Base-by-base conservation (phyloP, 2,329 filamentous ascomycete species). In the Microdochium bolleyi region DNA sequence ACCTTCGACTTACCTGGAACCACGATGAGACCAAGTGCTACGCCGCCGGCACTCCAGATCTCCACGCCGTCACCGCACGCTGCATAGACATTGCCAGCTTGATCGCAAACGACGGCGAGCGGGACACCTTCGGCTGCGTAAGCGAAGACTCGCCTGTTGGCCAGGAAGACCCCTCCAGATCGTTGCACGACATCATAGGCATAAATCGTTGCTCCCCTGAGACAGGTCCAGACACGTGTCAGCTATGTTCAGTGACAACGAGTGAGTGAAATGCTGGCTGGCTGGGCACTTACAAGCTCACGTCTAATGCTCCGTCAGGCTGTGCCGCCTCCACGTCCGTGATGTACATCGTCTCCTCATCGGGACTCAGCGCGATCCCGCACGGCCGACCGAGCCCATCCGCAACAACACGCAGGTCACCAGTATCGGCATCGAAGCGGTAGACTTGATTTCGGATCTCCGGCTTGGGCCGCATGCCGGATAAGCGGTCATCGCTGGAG, bases 61-160 rank as follows among this genome's bases (percentile, higher is more conserved):
- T 77, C 73, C n/a, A 80, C 63, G 11, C 76, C 76, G 53, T 76
- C 76, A 2, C 67, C 70, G 53, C 73, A 75, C 0, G 72, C 74
- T 38, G 70, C 66, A 56, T 74, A 79, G 1, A 79, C 69, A 54
- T 76, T 75, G 1, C 74, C 75, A 4, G 59, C 51, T 1, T 53
- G 46, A 55, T 77, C 74, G 51, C 71, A 75, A 38, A 65, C 63
- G 46, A 78, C 67, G 25, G 65, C 69, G 54, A 59, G 67, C 0
- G 79, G 77, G 5, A 74, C 67, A 0, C 77, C 77, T 0, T 64
- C 64, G 32, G 71, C 68, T 1, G 73, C 71, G 55, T 73, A 76
- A 1, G 79, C 73, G 57, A 84, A 83, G 0, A 80, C 60, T 24
- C 77, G 73, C 49, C 71, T 71, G 59, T 80, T 79, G 1, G 60